A percentile compares a stretch with the other conserved stretches of the same genome.
phyloP scores from a whole-genome alignment of 140 eudicot species.

The Flaveria floridana region DNA sequence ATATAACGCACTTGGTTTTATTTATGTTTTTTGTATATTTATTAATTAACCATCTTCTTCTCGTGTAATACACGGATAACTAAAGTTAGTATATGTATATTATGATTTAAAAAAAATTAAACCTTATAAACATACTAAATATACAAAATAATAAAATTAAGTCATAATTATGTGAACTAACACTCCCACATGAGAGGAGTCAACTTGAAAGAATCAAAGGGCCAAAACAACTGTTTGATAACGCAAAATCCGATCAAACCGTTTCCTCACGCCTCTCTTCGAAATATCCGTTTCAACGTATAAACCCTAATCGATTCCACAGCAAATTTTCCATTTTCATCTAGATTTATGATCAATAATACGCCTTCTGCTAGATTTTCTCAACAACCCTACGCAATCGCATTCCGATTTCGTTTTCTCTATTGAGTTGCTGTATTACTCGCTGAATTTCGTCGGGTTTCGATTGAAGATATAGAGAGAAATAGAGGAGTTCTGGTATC shows the following conservation, averaged over 20 bases:
- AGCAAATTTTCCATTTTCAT: neutral
- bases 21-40: too few species aligned
- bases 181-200: neutral
- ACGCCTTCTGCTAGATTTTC: neutral
- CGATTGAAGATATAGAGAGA: slow-evolving; percentile 21
- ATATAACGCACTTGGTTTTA: too few species aligned
- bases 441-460: neutral
- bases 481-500: slow-evolving; percentile 64
- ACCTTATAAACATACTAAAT: too few species aligned
- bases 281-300: slow-evolving; percentile 3
- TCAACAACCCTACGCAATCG: neutral
- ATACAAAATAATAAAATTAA: too few species aligned
- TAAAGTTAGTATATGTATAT: too few species aligned
- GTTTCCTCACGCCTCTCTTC: slow-evolving; percentile 25
- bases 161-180: neutral
- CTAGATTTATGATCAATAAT: neutral
- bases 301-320: slow-evolving; percentile 16
- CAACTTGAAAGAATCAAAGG: slow-evolving; percentile 2
- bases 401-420: neutral
- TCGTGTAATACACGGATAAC: too few species aligned
- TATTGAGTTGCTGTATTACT: neutral
- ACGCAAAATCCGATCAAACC: slow-evolving; percentile 17
- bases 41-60: too few species aligned
- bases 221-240: neutral
- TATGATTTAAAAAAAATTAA: too few species aligned